Conservation (phyloP, 2,329 filamentous ascomycete species). For the Colletotrichum lindemuthianum region DNA sequence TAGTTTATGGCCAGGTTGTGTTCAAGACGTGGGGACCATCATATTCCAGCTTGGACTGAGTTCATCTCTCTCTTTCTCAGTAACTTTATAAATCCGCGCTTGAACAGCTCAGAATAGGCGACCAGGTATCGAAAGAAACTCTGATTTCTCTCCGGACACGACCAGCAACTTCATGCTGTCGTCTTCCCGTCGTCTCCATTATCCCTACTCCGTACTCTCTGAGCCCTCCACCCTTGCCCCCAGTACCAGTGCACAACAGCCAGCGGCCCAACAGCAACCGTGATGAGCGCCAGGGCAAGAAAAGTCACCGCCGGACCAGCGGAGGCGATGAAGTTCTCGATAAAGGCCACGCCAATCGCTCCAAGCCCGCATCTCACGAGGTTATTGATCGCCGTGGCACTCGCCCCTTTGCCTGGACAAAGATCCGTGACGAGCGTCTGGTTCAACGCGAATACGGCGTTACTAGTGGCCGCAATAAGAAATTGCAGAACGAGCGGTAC, state of each 20-base stretch:
- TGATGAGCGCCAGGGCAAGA: constrained; percentile 14
- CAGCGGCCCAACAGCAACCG: constrained; percentile 16
- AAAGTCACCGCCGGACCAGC: constrained; percentile 16
- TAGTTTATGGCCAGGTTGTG: too few species aligned
- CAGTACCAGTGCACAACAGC: constrained; percentile 29
- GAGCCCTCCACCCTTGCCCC: constrained; percentile 26
- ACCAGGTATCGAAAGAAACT: too few species aligned
- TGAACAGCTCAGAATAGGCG: too few species aligned
- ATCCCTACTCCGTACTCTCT: constrained; percentile 9
- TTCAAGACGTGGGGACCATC: neutral
- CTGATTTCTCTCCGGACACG: too few species aligned
- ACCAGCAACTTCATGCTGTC: neutral
- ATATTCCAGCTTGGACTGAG: neutral
- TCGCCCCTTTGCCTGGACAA: constrained; percentile 44
- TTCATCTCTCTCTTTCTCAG: neutral
- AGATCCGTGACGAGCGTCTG: constrained; percentile 46
- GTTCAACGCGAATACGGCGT: constrained; percentile 49
- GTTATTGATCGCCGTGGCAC: constrained; percentile 48
- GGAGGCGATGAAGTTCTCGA: constrained; percentile 4
- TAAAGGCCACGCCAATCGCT: constrained; percentile 15
- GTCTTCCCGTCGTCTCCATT: neutral
- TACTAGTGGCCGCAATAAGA: constrained; percentile 48
- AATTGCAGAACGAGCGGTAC: constrained; percentile 45
- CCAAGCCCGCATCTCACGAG: constrained; percentile 34
- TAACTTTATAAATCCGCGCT: too few species aligned